These are phyloP conservation scores for Lecanicillium sp. DNA, from an alignment of 2,329 filamentous ascomycete genomes.

Conservation along the genomic window DNA sequence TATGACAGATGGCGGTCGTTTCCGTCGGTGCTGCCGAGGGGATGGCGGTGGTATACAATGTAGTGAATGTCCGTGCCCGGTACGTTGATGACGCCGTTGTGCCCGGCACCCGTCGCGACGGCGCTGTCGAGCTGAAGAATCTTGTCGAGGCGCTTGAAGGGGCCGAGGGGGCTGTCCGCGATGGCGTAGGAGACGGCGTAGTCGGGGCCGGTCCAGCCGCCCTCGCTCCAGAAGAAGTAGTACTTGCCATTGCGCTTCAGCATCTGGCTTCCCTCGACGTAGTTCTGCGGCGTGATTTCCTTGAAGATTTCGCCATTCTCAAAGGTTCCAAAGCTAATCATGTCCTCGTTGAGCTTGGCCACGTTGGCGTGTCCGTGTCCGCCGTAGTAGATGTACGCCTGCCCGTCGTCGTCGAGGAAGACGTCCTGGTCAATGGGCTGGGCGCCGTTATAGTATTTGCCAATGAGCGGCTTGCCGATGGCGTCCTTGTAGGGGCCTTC, in stretches of 20 bases:
- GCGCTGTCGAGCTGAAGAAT: constrained; percentile 32
- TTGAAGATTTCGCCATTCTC: constrained; percentile 29
- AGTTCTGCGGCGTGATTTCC: constrained; percentile 37
- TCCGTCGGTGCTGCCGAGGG: constrained; percentile 32
- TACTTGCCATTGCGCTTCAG: constrained; percentile 36
- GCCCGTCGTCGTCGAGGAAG: constrained; percentile 33
- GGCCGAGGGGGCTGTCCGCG: constrained; percentile 26
- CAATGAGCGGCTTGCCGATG: constrained; percentile 25
- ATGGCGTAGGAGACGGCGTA: constrained; percentile 40
- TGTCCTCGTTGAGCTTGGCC: constrained; percentile 33
- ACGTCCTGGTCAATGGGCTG: constrained; percentile 36
- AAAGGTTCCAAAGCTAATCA: constrained; percentile 32
- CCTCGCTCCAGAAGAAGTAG: constrained; percentile 40
- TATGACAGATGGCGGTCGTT: constrained; percentile 40
- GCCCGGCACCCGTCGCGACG: constrained; percentile 35
- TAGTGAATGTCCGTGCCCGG: constrained; percentile 39
- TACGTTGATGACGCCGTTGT: constrained; percentile 35
- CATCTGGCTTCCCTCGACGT: constrained; percentile 30
- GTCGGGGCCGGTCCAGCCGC: constrained; percentile 39
- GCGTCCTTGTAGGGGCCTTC: constrained; percentile 28
- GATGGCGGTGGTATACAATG: constrained; percentile 38
- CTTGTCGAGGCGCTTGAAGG: constrained; percentile 31
- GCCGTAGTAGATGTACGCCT: constrained; percentile 34
- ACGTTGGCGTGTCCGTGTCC: constrained; percentile 29
- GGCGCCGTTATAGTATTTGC: constrained; percentile 33